Evolutionary conservation across 345 rosid genomes (phyloP).

Genomic region (Eucalyptus sideroxylon): DNA sequence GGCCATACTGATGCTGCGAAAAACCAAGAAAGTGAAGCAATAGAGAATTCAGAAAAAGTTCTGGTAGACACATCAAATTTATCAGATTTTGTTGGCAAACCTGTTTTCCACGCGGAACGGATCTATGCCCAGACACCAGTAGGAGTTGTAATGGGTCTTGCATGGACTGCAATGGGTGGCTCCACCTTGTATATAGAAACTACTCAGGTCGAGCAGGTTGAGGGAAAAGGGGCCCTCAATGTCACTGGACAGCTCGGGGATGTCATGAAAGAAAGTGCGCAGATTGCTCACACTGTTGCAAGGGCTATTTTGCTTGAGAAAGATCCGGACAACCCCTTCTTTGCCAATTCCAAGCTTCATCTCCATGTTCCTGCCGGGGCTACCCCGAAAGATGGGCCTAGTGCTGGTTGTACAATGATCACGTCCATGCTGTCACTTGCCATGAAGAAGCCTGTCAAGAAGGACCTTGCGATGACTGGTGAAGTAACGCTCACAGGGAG

Average conservation of each 20-base stretch:
- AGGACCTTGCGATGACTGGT: constrained; percentile 97
- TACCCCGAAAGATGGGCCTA: constrained; percentile 95
- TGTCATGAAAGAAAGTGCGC: constrained; percentile 98
- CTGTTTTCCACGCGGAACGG: constrained; percentile 92
- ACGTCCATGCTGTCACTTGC: constrained; percentile 95
- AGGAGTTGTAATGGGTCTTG: constrained; percentile 99
- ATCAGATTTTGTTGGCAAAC: constrained; percentile 83
- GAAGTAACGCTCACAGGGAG: constrained; percentile 86
- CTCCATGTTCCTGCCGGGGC: constrained; percentile 99
- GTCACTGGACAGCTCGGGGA: constrained; percentile 94
- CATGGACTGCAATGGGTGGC: constrained; percentile 99
- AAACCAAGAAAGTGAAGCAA: constrained; percentile 15
- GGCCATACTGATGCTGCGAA: constrained; percentile 6
- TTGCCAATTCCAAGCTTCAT: constrained; percentile 80
- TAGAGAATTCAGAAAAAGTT: constrained; percentile 36
- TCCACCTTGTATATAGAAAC: constrained; percentile 95
- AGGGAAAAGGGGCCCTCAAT: constrained; percentile 80
- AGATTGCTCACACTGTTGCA: constrained; percentile 84
- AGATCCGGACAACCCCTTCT: constrained; percentile 64
- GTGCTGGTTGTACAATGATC: constrained; percentile 99
- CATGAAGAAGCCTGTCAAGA: constrained; percentile 51
- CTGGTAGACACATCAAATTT: constrained; percentile 58
- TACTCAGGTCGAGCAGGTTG: constrained; percentile 72
- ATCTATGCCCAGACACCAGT: constrained; percentile 79
- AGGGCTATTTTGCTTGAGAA: constrained; percentile 64